phyloP scores from a whole-genome alignment of 805 yeast genomes.

The Saccharomycopsis sp. region DNA sequence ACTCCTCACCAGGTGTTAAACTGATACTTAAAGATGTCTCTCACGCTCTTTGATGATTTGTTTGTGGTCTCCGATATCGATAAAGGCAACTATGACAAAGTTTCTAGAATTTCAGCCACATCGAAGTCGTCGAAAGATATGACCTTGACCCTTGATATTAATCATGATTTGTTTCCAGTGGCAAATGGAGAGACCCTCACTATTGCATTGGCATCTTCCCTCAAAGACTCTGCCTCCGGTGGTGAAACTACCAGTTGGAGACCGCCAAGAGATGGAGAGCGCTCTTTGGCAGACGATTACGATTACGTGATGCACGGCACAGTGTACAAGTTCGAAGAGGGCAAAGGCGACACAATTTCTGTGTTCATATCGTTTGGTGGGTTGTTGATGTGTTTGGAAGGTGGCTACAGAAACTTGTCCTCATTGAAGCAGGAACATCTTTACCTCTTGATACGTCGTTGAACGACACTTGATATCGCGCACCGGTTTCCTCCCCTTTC shows the following conservation, averaged over 20 bases:
- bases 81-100: conserved; percentile 84
- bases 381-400: conserved; percentile 84
- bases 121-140: conserved; percentile 60
- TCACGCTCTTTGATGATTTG: conserved; percentile 86
- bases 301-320: conserved; percentile 98
- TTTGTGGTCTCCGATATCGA: conserved; percentile 81
- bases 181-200: conserved; percentile 68
- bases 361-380: conserved; percentile 97
- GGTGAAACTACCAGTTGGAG: conserved; percentile 31
- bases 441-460: conserved; percentile 70
- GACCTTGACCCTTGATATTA: conserved; percentile 79
- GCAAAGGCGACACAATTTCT: conserved; percentile 52
- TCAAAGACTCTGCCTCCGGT: conserved; percentile 43
- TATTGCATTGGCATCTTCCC: conserved; percentile 72
- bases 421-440: conserved; percentile 89
- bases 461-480: not conserved
- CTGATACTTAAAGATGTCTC: conserved; percentile 39
- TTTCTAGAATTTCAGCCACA: conserved; percentile 76
- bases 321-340: conserved; percentile 92
- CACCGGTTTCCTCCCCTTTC: not conserved
- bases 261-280: conserved; percentile 67
- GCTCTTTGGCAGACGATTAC: conserved; percentile 88
- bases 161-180: conserved; percentile 87
- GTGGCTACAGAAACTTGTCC: conserved; percentile 83
- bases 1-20: not conserved